Evolutionary conservation across 306 rosid genomes (phyloP).

Genomic region (Gastrolobium bilobum): DNA sequence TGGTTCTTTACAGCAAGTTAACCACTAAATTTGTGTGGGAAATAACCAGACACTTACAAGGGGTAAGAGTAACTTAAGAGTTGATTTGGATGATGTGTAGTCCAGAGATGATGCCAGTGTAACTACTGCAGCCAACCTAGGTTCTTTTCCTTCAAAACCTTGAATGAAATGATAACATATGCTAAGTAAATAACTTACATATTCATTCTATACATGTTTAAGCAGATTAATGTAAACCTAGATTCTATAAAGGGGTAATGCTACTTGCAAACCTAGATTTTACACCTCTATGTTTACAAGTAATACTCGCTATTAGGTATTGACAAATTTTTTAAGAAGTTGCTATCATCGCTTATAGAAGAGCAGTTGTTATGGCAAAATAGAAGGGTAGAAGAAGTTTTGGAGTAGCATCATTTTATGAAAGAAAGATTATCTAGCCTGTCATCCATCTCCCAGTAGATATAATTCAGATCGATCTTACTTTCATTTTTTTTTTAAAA

Average conservation of each 20-base stretch:
- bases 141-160: constrained; percentile 85
- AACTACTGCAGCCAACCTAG: constrained; percentile 87
- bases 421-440: not conserved
- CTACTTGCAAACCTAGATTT: constrained; percentile 23
- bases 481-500: not conserved
- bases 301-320: constrained; percentile 4
- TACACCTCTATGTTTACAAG: constrained; percentile 21
- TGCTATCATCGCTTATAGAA: not conserved
- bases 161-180: constrained; percentile 39
- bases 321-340: not conserved
- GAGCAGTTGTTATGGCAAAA: not conserved
- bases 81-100: constrained; percentile 90
- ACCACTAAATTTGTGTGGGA: constrained; percentile 22
- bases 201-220: constrained; percentile 36
- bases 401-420: constrained; percentile 6
- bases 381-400: not conserved
- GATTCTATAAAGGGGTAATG: not conserved
- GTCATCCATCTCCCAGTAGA: constrained; percentile 6
- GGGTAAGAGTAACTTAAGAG: constrained; percentile 86
- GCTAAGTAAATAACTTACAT: constrained; percentile 28
- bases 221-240: not conserved
- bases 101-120: constrained; percentile 96
- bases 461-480: constrained; percentile 7
- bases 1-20: no score
- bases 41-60: constrained; percentile 73